Evolutionary conservation across 192 early-diverging fungal species (phyloP).

Genomic region (Backusella luteola): DNA sequence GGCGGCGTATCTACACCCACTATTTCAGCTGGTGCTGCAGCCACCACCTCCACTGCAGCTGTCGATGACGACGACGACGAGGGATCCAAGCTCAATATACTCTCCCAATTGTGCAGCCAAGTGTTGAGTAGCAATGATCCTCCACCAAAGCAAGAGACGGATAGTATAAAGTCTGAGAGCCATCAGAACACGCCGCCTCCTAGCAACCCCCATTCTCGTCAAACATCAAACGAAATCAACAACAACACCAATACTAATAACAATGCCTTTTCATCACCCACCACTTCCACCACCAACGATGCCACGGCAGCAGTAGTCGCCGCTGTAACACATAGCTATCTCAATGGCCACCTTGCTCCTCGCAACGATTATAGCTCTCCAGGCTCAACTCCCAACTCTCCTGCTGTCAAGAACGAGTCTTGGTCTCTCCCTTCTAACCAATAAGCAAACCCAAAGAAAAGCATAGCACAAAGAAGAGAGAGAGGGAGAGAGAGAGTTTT

Average conservation of each 20-base stretch:
- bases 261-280: neutral
- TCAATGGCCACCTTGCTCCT: slow-evolving; percentile 29
- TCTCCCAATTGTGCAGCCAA: slow-evolving; percentile 32
- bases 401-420: slow-evolving; percentile 11
- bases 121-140: slow-evolving; percentile 25
- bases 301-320: neutral
- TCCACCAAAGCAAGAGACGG: slow-evolving; percentile 17
- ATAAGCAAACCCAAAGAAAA: neutral
- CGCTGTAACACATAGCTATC: slow-evolving; percentile 15
- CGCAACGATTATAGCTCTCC: neutral
- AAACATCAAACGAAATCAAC: slow-evolving; percentile 16
- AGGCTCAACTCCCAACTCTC: slow-evolving; percentile 29
- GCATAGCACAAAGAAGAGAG: neutral
- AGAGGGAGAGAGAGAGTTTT: neutral
- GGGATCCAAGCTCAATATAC: slow-evolving; percentile 31
- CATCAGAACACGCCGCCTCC: slow-evolving; percentile 29
- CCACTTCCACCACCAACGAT: slow-evolving; percentile 14
- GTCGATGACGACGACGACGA: slow-evolving; percentile 25
- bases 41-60: neutral
- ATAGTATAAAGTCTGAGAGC: neutral
- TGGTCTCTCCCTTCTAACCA: neutral
- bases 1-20: neutral
- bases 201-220: slow-evolving; percentile 29
- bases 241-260: neutral
- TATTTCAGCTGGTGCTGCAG: neutral